Conservation (phyloP, 805 yeast species). For the Yarrowia sp. region DNA sequence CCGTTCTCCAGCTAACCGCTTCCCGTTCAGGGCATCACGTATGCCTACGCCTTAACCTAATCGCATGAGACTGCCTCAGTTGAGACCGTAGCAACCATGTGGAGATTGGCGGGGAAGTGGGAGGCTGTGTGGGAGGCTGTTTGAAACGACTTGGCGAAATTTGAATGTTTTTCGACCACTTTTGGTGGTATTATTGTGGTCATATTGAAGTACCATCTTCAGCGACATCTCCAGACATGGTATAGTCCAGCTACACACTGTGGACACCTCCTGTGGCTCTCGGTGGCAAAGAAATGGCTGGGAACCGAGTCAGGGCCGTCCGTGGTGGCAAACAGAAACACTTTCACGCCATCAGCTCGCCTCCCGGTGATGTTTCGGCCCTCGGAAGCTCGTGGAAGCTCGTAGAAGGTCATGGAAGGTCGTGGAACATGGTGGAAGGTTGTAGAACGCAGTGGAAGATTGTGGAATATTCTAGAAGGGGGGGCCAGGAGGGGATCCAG, state of each 20-base stretch:
- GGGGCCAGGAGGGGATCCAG: no score
- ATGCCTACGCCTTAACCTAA: slow-evolving; percentile 27
- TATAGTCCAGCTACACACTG: no score
- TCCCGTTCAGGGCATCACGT: background rate
- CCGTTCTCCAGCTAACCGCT: background rate
- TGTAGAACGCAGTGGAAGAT: no score
- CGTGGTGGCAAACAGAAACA: background rate
- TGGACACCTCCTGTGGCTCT: background rate
- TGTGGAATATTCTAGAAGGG: background rate
- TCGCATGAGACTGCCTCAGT: slow-evolving; percentile 16
- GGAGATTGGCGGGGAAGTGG: background rate
- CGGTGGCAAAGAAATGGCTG: background rate
- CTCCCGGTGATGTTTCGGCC: slow-evolving; percentile 3
- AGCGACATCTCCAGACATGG: no score
- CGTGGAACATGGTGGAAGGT: slow-evolving; percentile 4
- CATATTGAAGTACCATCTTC: no score
- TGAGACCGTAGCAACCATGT: background rate
- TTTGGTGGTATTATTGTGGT: no score
- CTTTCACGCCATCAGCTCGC: background rate
- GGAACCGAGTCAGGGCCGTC: background rate
- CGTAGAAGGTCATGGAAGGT: slow-evolving; percentile 4
- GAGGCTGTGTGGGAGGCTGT: background rate
- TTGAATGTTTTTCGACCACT: no score
- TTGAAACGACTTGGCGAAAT: background rate
- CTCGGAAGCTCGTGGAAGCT: slow-evolving; percentile 4